Evolutionary conservation across 1,284 basidiomycete genomes (phyloP).

Genomic region (Leccinum insigne): DNA sequence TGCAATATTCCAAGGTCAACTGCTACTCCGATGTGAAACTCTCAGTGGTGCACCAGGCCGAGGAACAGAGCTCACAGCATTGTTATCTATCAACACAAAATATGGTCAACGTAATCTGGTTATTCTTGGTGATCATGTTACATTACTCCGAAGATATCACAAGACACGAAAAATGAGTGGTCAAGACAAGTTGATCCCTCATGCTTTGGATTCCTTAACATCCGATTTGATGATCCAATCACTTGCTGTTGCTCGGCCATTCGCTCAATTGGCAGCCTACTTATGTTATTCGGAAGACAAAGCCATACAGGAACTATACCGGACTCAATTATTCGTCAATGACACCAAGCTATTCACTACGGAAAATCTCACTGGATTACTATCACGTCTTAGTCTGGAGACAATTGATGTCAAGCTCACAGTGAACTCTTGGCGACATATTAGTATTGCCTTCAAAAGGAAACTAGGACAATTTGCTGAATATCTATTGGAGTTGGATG

Average conservation of each 20-base stretch:
- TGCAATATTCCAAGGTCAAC: background rate
- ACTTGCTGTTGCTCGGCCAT: background rate
- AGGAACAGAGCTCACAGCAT: background rate
- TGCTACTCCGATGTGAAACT: background rate
- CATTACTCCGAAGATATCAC: background rate
- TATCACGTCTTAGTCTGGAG: too few relatives aligned
- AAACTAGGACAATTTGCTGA: too few relatives aligned
- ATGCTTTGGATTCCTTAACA: background rate
- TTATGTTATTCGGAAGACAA: too few relatives aligned
- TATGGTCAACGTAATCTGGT: background rate
- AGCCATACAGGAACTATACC: too few relatives aligned
- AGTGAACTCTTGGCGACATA: too few relatives aligned
- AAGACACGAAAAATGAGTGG: background rate
- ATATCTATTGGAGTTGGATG: too few relatives aligned
- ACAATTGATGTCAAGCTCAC: too few relatives aligned
- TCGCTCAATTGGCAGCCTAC: too few relatives aligned
- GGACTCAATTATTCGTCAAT: too few relatives aligned
- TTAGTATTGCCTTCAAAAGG: too few relatives aligned
- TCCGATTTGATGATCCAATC: background rate
- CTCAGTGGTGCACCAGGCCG: background rate
- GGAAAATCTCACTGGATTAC: too few relatives aligned
- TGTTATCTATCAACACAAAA: background rate
- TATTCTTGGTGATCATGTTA: background rate
- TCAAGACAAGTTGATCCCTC: background rate
- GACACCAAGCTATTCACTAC: too few relatives aligned